Conservation (phyloP, 2,329 filamentous ascomycete species). For the Diplodia intermedia region DNA sequence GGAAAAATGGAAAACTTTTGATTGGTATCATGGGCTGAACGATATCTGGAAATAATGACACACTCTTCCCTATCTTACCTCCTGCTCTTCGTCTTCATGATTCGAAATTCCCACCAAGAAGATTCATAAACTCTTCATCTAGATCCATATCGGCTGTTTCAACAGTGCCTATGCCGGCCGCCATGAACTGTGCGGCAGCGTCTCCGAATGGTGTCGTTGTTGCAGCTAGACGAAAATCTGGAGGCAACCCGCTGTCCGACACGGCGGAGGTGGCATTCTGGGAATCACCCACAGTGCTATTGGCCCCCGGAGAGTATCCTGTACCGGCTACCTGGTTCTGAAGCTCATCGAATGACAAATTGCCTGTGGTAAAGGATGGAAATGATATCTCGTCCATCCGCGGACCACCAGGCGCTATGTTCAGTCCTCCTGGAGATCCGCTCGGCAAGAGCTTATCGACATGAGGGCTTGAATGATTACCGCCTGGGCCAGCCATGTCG, state of each 20-base stretch:
- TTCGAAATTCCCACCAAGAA: conserved; percentile 20
- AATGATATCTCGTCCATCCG: conserved; percentile 12
- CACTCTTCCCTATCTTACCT: no score
- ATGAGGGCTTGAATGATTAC: neutral
- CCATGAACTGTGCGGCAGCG: conserved; percentile 25
- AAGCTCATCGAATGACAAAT: conserved; percentile 19
- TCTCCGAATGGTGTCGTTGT: conserved; percentile 23
- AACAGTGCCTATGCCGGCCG: conserved; percentile 11
- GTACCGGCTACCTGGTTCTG: conserved; percentile 11
- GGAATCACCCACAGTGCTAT: conserved; percentile 15
- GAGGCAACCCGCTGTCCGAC: conserved; percentile 22
- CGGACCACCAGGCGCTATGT: neutral
- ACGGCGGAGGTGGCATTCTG: conserved; percentile 1
- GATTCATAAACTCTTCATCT: conserved; percentile 23
- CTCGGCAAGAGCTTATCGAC: neutral
- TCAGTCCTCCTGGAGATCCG: neutral
- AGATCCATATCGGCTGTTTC: conserved; percentile 26
- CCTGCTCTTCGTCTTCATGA: neutral
- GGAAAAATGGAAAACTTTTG: neutral
- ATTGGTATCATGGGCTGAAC: conserved; percentile 20
- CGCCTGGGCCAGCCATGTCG: neutral
- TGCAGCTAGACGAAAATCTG: conserved; percentile 15
- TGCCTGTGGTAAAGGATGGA: conserved; percentile 11
- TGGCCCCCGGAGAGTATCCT: conserved; percentile 5
- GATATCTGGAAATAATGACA: neutral